Percentiles rank a stretch among this genome's conserved stretches.
These are phyloP conservation scores for Quercus aquifolioides DNA, from an alignment of 306 rosid genomes.

Conservation along the genomic window DNA sequence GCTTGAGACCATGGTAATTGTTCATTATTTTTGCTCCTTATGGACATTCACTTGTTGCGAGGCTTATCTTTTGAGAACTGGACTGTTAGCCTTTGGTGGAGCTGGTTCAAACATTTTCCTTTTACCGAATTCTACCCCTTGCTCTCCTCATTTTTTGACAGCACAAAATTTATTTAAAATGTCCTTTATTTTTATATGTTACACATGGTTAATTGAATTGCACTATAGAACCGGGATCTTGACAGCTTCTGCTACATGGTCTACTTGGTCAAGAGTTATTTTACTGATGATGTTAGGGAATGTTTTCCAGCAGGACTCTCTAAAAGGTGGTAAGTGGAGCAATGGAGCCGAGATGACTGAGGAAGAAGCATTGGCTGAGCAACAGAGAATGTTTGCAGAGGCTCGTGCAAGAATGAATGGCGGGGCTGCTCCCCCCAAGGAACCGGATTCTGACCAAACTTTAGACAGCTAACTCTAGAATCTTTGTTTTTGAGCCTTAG, in stretches of 20 bases:
- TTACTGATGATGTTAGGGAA: slow-evolving; percentile 29
- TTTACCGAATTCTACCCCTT: no score
- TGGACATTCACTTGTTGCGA: slow-evolving; percentile 13
- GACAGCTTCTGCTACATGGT: background rate
- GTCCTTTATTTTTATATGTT: background rate
- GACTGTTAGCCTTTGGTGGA: background rate
- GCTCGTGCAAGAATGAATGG: slow-evolving; percentile 99
- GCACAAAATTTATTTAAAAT: background rate
- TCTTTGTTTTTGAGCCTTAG: slow-evolving; percentile 49
- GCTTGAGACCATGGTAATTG: slow-evolving; percentile 78
- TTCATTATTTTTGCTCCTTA: background rate
- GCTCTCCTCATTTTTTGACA: background rate
- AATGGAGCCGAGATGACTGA: slow-evolving; percentile 92
- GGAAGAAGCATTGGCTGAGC: slow-evolving; percentile 98
- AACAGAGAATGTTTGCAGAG: slow-evolving; percentile 99
- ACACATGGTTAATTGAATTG: background rate
- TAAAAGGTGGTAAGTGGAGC: slow-evolving; percentile 83
- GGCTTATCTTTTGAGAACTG: slow-evolving; percentile 4
- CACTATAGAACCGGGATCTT: background rate
- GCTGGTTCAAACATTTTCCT: background rate
- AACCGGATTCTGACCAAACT: slow-evolving; percentile 84
- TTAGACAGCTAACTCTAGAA: slow-evolving; percentile 86
- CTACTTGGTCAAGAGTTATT: background rate
- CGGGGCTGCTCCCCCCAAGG: slow-evolving; percentile 60
- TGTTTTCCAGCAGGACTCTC: slow-evolving; percentile 71